Evolutionary conservation across 164 flowering plant species (phyloP), one percentile per base, ranked within the genome.

Genomic region (Tinospora cordifolia): DNA sequence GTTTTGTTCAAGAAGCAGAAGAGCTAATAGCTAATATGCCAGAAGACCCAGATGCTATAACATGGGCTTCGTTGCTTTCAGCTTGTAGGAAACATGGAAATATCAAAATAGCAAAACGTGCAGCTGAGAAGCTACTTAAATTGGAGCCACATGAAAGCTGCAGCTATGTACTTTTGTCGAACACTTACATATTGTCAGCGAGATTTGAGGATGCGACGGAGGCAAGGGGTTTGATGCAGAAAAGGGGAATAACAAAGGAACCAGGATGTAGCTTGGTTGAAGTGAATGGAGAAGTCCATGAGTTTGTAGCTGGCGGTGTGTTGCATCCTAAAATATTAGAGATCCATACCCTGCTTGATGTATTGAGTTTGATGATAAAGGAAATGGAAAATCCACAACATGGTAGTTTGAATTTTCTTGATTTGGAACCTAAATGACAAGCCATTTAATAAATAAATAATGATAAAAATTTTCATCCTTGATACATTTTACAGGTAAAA

Each of bases 261-360:
- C 88, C 91, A 0, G 92, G 93, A 22, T 84, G 90, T 64, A 87
- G 97, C 69, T 77, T 73, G 71, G 83, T 91, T 75, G 90, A 83
- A 75, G 82, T 89, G 38, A 70, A 85, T 74, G 92, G 86, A 11
- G 84, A 78, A 58, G 87, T 87, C 74, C 86, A 89, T 70, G 94
- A 91, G 80, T 91, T 91, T 73, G 72, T 86, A 22, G 81, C 81
- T n/a, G 83, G 84, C 49, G 85, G 88, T 71, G 76, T 69, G 41
- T 70, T 73, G 40, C 91, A 88, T 77, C 83, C 78, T 66, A 74
- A 57, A 73, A 73, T 83, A 14, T 51, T 65, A 71, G 83, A 84
- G 71, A 83, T 86, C 5, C 79, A 87, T 72, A 59, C 60, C 24
- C 22, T 85, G 51, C 72, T 85, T 75, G 79, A 74, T 77, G 77